Percentiles rank a stretch among this genome's conserved stretches.
phyloP scores from a whole-genome alignment of 2,329 filamentous ascomycete species.

The Byssochlamys sp. region DNA sequence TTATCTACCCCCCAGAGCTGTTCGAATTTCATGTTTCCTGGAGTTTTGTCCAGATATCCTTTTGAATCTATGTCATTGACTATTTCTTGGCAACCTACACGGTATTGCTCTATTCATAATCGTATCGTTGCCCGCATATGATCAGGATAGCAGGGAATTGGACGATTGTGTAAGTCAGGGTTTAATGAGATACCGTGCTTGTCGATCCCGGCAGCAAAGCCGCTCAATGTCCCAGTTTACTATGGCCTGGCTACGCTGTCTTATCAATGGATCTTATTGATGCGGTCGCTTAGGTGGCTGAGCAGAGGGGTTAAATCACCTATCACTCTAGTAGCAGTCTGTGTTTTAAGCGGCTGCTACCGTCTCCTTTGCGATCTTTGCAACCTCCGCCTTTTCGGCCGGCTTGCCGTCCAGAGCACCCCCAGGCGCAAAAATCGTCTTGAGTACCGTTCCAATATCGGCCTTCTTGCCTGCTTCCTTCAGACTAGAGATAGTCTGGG shows the following conservation, averaged over 20 bases:
- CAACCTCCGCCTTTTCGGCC: constrained; percentile 33
- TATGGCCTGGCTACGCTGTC: not conserved
- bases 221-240: not conserved
- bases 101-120: not conserved
- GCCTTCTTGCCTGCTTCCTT: constrained; percentile 27
- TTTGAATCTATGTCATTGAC: not conserved
- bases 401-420: constrained; percentile 37
- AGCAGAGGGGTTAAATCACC: not conserved
- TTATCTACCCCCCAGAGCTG: not conserved
- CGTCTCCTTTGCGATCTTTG: constrained; percentile 30
- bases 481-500: constrained; percentile 25
- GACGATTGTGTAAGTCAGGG: not conserved
- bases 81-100: not conserved
- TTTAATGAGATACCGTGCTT: not conserved
- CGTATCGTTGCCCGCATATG: not conserved
- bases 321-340: constrained; percentile 1
- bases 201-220: not conserved
- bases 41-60: not conserved
- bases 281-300: not conserved
- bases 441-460: constrained; percentile 32
- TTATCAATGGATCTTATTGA: not conserved
- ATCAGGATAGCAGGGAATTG: not conserved
- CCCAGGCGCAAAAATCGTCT: constrained; percentile 31
- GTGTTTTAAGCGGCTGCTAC: constrained; percentile 14
- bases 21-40: not conserved